Conservation (phyloP, 2,329 filamentous ascomycete species). For the Aspergillus hiratsukae region DNA sequence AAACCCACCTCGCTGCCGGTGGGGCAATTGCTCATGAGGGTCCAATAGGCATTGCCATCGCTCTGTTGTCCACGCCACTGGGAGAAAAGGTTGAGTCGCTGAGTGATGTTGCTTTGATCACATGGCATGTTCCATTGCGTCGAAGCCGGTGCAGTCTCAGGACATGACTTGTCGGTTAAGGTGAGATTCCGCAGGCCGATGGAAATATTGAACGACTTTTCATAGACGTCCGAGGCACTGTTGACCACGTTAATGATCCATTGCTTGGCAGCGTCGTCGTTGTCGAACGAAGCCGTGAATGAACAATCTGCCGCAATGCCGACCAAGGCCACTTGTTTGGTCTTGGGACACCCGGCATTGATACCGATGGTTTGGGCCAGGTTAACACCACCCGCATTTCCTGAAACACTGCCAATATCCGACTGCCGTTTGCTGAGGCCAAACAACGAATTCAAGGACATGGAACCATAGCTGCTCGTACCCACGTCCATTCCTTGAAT, state of each 20-base stretch:
- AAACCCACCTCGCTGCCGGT: constrained; percentile 83
- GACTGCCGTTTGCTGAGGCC: constrained; percentile 60
- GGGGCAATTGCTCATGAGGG: constrained; percentile 73
- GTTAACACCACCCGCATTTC: constrained; percentile 77
- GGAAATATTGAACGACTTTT: constrained; percentile 89
- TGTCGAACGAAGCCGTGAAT: constrained; percentile 70
- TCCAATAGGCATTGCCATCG: constrained; percentile 92
- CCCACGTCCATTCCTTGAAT: constrained; percentile 38
- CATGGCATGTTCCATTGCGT: constrained; percentile 85
- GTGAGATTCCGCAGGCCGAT: constrained; percentile 84
- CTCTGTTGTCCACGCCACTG: constrained; percentile 72
- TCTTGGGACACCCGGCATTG: constrained; percentile 77
- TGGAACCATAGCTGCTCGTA: constrained; percentile 54
- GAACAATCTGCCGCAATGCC: constrained; percentile 92
- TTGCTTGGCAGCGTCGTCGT: constrained; percentile 57
- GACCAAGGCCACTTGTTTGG: constrained; percentile 85
- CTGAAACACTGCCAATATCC: constrained; percentile 63
- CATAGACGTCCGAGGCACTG: constrained; percentile 79
- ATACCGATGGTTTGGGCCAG: constrained; percentile 73
- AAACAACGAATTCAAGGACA: constrained; percentile 63
- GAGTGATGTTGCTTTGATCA: constrained; percentile 54
- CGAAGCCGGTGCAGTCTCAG: constrained; percentile 59
- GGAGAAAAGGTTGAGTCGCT: constrained; percentile 83
- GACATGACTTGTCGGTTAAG: constrained; percentile 70
- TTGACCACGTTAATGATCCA: constrained; percentile 85